Percentiles rank a stretch among this genome's conserved stretches.
These are phyloP conservation scores for Obba rivulosa DNA, from an alignment of 768 basidiomycete genomes.

Conservation along the genomic window DNA sequence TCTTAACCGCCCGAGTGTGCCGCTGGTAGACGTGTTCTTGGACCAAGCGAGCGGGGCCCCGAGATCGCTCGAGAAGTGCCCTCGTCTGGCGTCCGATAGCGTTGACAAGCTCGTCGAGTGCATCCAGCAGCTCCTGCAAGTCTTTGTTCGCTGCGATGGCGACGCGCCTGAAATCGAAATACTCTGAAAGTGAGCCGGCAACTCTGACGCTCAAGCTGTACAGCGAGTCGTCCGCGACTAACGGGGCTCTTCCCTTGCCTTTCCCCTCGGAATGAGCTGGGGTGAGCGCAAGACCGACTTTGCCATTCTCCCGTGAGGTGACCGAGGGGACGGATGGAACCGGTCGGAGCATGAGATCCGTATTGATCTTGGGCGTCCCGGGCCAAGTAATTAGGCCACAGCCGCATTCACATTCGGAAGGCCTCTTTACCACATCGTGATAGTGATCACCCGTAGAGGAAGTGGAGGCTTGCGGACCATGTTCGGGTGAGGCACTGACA, in stretches of 20 bases:
- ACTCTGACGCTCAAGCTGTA: constrained; percentile 18
- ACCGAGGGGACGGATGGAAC: constrained; percentile 13
- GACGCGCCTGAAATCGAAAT: constrained; percentile 15
- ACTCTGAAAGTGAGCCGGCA: constrained; percentile 20
- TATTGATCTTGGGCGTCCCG: constrained; percentile 15
- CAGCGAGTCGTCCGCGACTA: constrained; percentile 13
- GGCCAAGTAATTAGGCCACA: constrained; percentile 26
- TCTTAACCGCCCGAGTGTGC: constrained; percentile 22
- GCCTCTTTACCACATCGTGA: constrained; percentile 3
- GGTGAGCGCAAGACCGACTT: constrained; percentile 1
- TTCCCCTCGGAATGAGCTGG: constrained; percentile 7
- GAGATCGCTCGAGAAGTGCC: constrained; percentile 11
- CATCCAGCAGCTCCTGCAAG: constrained; percentile 22
- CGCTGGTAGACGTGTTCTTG: constrained; percentile 20
- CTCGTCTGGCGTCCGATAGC: constrained; percentile 20
- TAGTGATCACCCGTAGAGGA: constrained; percentile 9
- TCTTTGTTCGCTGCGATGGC: constrained; percentile 13
- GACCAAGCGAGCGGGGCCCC: constrained; percentile 10
- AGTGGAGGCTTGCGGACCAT: background rate
- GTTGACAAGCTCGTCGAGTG: constrained; percentile 19
- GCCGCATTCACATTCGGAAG: constrained; percentile 24
- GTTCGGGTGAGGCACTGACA: constrained; percentile 9
- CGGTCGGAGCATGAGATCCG: constrained; percentile 22
- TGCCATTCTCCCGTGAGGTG: constrained; percentile 5
- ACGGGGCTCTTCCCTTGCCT: constrained; percentile 19